Percentiles rank a stretch among this genome's conserved stretches.
These are phyloP conservation scores for Aschersonia sp. DNA, from an alignment of 2,329 filamentous ascomycete species.

Conservation along the genomic window DNA sequence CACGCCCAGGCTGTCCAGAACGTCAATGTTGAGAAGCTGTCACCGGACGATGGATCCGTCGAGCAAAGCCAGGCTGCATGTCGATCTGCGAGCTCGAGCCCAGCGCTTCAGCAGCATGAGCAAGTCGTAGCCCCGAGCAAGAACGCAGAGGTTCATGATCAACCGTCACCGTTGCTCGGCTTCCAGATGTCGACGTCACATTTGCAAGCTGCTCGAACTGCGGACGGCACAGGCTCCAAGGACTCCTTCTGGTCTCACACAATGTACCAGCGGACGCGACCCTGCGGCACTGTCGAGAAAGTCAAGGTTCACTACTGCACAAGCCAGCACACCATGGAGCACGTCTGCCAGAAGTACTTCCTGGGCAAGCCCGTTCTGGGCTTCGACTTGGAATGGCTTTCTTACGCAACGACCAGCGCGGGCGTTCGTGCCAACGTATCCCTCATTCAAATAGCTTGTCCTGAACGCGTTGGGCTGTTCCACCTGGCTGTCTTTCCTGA, in stretches of 20 bases:
- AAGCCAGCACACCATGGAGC: conserved; percentile 51
- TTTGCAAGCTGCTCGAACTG: conserved; percentile 29
- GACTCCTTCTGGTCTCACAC: conserved; percentile 54
- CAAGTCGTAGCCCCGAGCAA: neutral
- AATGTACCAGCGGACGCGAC: conserved; percentile 43
- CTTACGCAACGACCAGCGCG: conserved; percentile 27
- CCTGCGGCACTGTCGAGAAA: conserved; percentile 27
- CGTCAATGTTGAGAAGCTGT: no score
- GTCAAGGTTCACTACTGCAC: conserved; percentile 69
- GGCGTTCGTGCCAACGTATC: conserved; percentile 57
- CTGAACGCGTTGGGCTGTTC: conserved; percentile 65
- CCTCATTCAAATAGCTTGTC: conserved; percentile 68
- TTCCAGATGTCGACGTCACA: conserved; percentile 16
- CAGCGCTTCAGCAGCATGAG: neutral
- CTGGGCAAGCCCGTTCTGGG: conserved; percentile 57
- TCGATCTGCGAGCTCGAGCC: no score
- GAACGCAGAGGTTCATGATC: conserved; percentile 1
- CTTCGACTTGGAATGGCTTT: conserved; percentile 79
- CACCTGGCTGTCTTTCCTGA: conserved; percentile 56
- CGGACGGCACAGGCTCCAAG: conserved; percentile 22
- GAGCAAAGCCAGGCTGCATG: no score
- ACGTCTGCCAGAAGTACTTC: conserved; percentile 50
- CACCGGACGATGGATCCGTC: no score
- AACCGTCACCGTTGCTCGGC: conserved; percentile 12
- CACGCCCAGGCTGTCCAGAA: no score